A percentile compares a stretch with the other conserved stretches of the same genome.
These are phyloP conservation scores for Sugiyamaella japonica DNA, from an alignment of 1,139 yeast species.

Conservation along the genomic window DNA sequence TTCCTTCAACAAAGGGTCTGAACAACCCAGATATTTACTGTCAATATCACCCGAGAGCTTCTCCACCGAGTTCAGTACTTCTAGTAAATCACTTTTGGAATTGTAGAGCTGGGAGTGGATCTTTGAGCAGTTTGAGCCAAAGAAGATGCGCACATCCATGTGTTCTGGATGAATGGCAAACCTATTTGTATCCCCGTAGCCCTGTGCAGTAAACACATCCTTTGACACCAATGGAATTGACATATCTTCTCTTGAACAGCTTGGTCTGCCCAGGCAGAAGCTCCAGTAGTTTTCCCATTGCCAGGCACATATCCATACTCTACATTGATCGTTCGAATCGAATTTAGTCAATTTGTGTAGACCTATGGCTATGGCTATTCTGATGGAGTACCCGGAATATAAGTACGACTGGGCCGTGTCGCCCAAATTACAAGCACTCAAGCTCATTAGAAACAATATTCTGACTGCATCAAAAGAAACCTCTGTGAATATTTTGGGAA, in stretches of 20 bases:
- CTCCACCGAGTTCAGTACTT: neutral
- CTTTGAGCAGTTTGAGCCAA: neutral
- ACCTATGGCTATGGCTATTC: neutral
- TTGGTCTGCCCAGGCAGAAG: neutral
- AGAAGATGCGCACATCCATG: neutral
- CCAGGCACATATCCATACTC: conserved; percentile 2
- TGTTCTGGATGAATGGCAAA: conserved; percentile 3
- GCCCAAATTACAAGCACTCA: neutral
- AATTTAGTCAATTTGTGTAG: neutral
- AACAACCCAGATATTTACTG: neutral
- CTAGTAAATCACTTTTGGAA: neutral
- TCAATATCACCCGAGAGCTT: neutral
- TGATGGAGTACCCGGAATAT: neutral
- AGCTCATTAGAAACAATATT: neutral
- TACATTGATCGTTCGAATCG: conserved; percentile 1
- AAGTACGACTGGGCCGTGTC: conserved; percentile 1
- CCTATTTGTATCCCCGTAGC: neutral
- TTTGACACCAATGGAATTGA: neutral
- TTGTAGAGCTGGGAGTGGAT: neutral
- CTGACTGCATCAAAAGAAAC: conserved; percentile 1
- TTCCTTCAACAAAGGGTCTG: neutral
- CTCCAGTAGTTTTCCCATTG: conserved; percentile 2
- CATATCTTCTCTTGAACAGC: conserved; percentile 1
- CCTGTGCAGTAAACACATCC: neutral
- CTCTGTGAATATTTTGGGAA: neutral